Evolutionary conservation across 192 early-diverging fungal species (phyloP), one percentile per base, ranked within the genome.

Genomic region (Phlyctochytrium bullatum): DNA sequence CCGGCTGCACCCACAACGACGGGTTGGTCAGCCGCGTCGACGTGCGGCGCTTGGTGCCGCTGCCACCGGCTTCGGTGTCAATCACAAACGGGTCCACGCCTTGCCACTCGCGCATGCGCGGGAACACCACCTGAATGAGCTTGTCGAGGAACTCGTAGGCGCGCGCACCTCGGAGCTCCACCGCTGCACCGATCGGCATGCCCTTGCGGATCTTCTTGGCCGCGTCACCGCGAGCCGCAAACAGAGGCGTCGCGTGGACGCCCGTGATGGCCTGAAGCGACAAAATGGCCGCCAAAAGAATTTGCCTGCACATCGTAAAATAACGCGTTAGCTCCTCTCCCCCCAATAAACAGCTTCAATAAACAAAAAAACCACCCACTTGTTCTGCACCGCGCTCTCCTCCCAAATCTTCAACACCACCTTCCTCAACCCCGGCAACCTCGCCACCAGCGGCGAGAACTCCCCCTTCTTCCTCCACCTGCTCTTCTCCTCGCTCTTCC

Each of bases 121-220:
- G 97, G 52, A 99, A 74, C 14, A 99, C 93, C n/a, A 92, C 87
- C 76, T 97, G 94, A 0, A 92, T 84, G 28, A 95, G 80, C 71
- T 97, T 97, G 77, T 99, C 97, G 62, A 99, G 68, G 67, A 99
- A 98, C 60, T 88, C 85, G 73, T 89, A 95, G 92, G 97, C 97
- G 67, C 83, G 80, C 34, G 90, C 86, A 40, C 94, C 94, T 31
- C 82, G 83, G 40, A 98, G 76, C 20, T 84, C 83, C 1, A 95
- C 90, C 63, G 86, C 84, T 71, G 90, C 91, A 32, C 91, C 91
- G 61, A 97, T 85, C 40, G 94, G 92, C 95, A 96, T 97, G 64
- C 88, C 89, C 77, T 89, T 89, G 65, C 95, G 86, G 65, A 99
- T 85, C 76, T 92, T 93, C 84, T 89, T 91, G 25, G 85, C 75